Conservation (phyloP, 1,139 yeast genomes). For the Sporopachydermia cereana region DNA sequence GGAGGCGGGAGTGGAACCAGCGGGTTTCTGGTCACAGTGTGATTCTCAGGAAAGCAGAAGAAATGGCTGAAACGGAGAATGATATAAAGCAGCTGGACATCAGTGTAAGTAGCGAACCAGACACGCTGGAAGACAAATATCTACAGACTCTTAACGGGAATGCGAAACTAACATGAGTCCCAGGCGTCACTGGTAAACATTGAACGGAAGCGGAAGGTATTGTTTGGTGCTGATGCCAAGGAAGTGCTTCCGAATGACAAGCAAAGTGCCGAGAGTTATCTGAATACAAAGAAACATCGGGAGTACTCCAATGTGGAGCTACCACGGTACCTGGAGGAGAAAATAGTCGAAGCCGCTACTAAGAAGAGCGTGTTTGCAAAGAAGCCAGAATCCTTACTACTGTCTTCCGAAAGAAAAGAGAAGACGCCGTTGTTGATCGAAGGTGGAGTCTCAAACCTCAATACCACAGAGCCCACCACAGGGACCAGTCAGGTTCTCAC, state of each 20-base stretch:
- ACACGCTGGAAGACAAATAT: no score
- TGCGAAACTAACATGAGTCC: no score
- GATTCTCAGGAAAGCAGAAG: no score
- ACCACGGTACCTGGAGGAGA: slow-evolving; percentile 15
- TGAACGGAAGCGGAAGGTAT: slow-evolving; percentile 7
- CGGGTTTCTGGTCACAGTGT: no score
- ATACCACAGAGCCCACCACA: neutral
- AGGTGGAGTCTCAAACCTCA: neutral
- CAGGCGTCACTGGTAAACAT: neutral
- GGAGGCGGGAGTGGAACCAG: no score
- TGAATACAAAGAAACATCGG: slow-evolving; percentile 10
- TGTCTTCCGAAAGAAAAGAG: no score
- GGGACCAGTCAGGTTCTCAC: slow-evolving; percentile 1
- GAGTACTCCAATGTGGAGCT: slow-evolving; percentile 12
- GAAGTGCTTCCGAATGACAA: slow-evolving; percentile 9
- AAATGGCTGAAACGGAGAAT: no score
- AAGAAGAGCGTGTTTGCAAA: neutral
- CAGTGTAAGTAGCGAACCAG: no score
- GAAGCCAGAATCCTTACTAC: neutral
- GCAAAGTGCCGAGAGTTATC: slow-evolving; percentile 11
- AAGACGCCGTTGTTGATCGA: neutral
- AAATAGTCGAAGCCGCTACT: slow-evolving; percentile 8
- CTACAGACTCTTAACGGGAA: no score
- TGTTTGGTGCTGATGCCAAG: slow-evolving; percentile 7
- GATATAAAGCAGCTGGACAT: no score